phyloP scores from a whole-genome alignment of 306 rosid genomes.

The Pterocarpus santalinus region DNA sequence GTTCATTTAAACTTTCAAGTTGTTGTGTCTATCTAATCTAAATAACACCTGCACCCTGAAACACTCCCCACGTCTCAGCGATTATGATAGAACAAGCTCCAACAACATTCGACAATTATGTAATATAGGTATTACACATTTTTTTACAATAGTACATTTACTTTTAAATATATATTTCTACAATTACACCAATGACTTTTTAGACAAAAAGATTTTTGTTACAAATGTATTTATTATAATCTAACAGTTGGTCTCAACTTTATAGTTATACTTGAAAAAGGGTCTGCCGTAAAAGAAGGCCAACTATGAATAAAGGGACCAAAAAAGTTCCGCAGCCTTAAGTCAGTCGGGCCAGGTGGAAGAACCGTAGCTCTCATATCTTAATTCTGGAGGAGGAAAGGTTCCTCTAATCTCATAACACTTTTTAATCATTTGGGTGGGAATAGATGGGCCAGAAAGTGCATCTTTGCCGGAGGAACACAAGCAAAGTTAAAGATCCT shows the following conservation, averaged over 20 bases:
- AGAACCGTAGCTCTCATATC: conserved; percentile 5
- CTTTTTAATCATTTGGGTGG: conserved; percentile 28
- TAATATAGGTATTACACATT: no score
- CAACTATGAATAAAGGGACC: not conserved
- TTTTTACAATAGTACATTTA: no score
- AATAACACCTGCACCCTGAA: not conserved
- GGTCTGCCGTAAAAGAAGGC: not conserved
- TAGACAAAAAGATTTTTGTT: no score
- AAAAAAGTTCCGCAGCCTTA: not conserved
- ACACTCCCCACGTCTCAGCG: not conserved
- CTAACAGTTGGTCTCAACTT: not conserved
- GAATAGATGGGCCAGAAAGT: conserved; percentile 31
- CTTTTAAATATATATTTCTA: no score
- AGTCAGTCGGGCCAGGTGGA: not conserved
- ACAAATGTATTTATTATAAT: no score
- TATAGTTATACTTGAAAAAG: not conserved
- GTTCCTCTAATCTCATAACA: conserved; percentile 6
- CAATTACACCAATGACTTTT: no score
- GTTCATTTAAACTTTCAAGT: not conserved
- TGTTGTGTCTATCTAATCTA: no score
- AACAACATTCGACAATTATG: no score
- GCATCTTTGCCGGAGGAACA: not conserved
- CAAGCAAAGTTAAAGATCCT: not conserved
- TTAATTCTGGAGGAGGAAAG: not conserved
- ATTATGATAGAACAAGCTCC: not conserved